A percentile compares a stretch with the other conserved stretches of the same genome.
Evolutionary conservation across 352 stramenopile species (phyloP).

Genomic region (Pythium chondricola): DNA sequence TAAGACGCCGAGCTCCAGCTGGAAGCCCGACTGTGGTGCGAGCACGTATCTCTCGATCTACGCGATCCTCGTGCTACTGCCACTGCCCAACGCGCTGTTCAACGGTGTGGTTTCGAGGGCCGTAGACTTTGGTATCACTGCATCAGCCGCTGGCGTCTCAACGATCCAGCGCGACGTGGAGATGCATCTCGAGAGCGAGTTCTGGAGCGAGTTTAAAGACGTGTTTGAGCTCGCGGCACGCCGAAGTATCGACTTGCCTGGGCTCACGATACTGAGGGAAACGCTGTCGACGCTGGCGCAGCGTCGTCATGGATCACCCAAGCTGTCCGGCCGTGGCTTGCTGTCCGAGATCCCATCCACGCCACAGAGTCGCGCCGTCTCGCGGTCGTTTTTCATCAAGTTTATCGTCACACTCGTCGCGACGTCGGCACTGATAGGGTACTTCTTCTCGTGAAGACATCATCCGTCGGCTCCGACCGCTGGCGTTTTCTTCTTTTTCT

Average conservation of each 20-base stretch:
- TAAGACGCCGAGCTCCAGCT: constrained; percentile 12
- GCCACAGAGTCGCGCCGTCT: constrained; percentile 32
- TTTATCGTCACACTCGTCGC: constrained; percentile 51
- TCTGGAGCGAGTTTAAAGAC: constrained; percentile 66
- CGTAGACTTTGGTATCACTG: constrained; percentile 56
- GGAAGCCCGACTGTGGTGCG: constrained; percentile 49
- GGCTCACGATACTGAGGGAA: constrained; percentile 39
- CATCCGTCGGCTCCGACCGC: constrained; percentile 3
- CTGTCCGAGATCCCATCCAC: constrained; percentile 41
- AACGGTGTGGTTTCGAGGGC: constrained; percentile 35
- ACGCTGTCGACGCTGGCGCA: constrained; percentile 24
- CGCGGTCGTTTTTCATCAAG: constrained; percentile 69
- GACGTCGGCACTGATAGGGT: constrained; percentile 46
- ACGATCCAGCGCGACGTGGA: constrained; percentile 54
- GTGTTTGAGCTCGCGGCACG: constrained; percentile 62
- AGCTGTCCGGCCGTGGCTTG: constrained; percentile 39
- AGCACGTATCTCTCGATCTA: constrained; percentile 54
- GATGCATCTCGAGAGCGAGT: constrained; percentile 37
- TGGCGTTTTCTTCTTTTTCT: constrained; percentile 1
- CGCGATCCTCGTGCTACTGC: constrained; percentile 64
- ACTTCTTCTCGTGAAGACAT: constrained; percentile 28
- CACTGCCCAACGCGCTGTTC: constrained; percentile 71
- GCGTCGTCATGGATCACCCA: constrained; percentile 7
- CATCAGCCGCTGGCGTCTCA: constrained; percentile 23
- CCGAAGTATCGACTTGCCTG: constrained; percentile 34